phyloP scores from a whole-genome alignment of 2,329 filamentous ascomycete genomes.

The Rhynchosporium graminicola region DNA sequence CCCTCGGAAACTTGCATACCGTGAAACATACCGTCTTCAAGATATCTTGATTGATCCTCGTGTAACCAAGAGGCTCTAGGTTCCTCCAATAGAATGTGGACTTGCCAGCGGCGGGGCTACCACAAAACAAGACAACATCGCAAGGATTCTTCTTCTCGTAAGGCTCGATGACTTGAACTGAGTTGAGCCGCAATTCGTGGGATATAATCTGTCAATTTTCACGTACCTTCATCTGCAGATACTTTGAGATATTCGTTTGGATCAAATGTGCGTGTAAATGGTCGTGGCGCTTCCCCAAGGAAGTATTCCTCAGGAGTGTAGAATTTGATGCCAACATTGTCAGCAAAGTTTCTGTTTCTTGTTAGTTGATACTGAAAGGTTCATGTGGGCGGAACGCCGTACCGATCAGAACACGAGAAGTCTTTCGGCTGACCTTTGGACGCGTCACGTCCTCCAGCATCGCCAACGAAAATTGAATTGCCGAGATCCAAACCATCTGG shows the following conservation, averaged over 20 bases:
- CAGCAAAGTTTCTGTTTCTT: conserved; percentile 70
- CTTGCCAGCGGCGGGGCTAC: conserved; percentile 87
- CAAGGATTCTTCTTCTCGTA: conserved; percentile 60
- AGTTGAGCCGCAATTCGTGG: conserved; percentile 17
- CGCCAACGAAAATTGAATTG: conserved; percentile 82
- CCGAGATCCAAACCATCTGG: conserved; percentile 63
- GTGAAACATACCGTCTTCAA: conserved; percentile 65
- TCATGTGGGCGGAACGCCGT: conserved; percentile 6
- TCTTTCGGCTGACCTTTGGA: conserved; percentile 52
- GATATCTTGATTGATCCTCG: conserved; percentile 85
- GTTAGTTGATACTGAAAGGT: conserved; percentile 21
- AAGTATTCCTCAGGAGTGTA: conserved; percentile 93
- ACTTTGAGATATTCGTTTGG: conserved; percentile 56
- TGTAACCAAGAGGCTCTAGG: conserved; percentile 76
- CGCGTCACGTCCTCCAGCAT: conserved; percentile 69
- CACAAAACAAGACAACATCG: conserved; percentile 84
- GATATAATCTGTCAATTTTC: not conserved
- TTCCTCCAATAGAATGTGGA: conserved; percentile 85
- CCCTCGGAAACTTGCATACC: conserved; percentile 10
- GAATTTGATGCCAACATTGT: conserved; percentile 79
- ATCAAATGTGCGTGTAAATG: conserved; percentile 72
- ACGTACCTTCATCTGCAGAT: conserved; percentile 32
- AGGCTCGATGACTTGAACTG: conserved; percentile 26
- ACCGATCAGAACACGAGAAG: conserved; percentile 63
- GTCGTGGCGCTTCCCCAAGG: conserved; percentile 63